phyloP scores from a whole-genome alignment of 129 eudicot genomes.

The Saposhnikovia divaricata region DNA sequence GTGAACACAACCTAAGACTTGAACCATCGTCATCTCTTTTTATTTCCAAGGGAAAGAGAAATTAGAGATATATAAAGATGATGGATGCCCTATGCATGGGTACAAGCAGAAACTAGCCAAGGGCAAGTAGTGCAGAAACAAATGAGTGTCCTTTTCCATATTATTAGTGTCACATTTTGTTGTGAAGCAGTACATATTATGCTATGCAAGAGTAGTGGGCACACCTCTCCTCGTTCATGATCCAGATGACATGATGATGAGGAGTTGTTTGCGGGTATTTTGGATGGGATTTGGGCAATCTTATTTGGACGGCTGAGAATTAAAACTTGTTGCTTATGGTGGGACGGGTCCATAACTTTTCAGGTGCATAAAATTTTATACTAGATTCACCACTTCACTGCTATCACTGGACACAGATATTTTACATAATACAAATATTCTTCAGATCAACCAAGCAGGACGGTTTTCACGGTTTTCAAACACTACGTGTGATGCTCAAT shows the following conservation, averaged over 20 bases:
- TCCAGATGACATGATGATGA: not conserved
- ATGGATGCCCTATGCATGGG: not conserved
- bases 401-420: not conserved
- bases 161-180: not conserved
- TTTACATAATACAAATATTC: not conserved
- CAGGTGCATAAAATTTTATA: not conserved
- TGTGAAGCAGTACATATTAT: not conserved
- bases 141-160: not conserved
- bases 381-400: not conserved
- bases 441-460: not conserved
- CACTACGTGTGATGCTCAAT: not conserved
- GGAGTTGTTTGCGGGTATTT: not conserved
- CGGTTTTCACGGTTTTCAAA: not conserved
- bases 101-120: not conserved
- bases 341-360: slow-evolving; percentile 3
- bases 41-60: too few relatives aligned
- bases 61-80: too few relatives aligned
- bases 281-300: not conserved
- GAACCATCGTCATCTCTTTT: not conserved
- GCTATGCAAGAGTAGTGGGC: not conserved
- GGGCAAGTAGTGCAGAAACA: not conserved
- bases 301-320: not conserved
- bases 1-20: too few relatives aligned
- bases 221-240: not conserved
- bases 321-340: not conserved